Evolutionary conservation across 2,329 filamentous ascomycete species (phyloP).

Genomic region (Tolypocladium sp.): DNA sequence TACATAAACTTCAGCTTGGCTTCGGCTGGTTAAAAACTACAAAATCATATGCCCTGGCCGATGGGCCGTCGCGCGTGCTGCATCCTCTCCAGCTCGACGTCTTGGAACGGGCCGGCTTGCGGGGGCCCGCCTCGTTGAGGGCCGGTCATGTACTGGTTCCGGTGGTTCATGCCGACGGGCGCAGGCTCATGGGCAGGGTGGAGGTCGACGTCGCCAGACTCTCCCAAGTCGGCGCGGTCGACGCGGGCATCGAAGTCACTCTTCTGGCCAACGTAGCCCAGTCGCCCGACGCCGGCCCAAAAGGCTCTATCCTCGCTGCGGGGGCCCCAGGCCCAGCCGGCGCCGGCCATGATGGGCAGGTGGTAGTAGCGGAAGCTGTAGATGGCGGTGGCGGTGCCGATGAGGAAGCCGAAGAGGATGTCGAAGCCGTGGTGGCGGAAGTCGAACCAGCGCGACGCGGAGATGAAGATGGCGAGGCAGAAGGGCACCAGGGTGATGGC

Average conservation of each 20-base stretch:
- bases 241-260: slow-evolving; percentile 12
- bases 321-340: slow-evolving; percentile 85
- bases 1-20: neutral
- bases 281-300: slow-evolving; percentile 61
- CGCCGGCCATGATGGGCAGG: slow-evolving; percentile 61
- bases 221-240: slow-evolving; percentile 13
- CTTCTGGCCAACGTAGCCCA: slow-evolving; percentile 42
- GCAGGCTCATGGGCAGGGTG: neutral
- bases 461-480: slow-evolving; percentile 68
- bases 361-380: slow-evolving; percentile 83
- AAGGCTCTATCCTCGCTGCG: slow-evolving; percentile 66
- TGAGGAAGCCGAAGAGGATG: slow-evolving; percentile 72
- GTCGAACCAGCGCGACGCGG: slow-evolving; percentile 79
- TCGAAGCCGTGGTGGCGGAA: slow-evolving; percentile 91
- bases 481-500: slow-evolving; percentile 62
- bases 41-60: neutral
- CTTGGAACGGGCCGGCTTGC: slow-evolving; percentile 12
- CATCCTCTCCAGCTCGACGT: slow-evolving; percentile 21
- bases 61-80: slow-evolving; percentile 1
- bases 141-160: slow-evolving; percentile 1
- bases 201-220: slow-evolving; percentile 14
- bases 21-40: neutral
- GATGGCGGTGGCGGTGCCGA: slow-evolving; percentile 63
- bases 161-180: slow-evolving; percentile 7
- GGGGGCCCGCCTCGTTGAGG: neutral